Evolutionary conservation across 2,329 filamentous ascomycete species (phyloP), one percentile per base, ranked within the genome.

Genomic region (Erysiphe pulchra): DNA sequence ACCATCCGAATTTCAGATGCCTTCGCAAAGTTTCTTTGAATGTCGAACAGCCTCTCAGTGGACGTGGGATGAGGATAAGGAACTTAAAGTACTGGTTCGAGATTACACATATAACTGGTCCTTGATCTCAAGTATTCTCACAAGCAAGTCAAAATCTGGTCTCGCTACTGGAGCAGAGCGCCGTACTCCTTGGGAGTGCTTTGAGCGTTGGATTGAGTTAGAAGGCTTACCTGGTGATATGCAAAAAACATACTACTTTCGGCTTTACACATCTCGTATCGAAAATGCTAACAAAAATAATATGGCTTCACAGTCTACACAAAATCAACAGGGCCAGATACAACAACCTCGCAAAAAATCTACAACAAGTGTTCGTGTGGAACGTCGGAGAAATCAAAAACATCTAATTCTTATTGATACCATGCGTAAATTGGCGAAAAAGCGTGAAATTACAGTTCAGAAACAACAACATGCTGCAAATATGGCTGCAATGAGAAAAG

Each of bases 61-160:
- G 90, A 83, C 84, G 0, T 71, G 75, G 57, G 68, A 78, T 2
- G 90, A 98, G 58, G 90, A 98, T 53, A 86, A 95, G 54, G 84
- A 92, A 60, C 67, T 98, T 7, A 77, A 82, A 46, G 71, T 69
- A 41, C 68, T 92, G 37, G 90, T 94, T 16, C 80, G 84, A 53
- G 84, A 95, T 50, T 92, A 90, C 56, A 84, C 84, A 0, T 95
- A 94, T 65, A 98, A 98, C 55, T 98, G 90, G 90, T 92, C 85
- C 2, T 67, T 98, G 5, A 93, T 95, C 46, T 82, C 86, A 1
- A 81, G 74, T 53, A 77, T 87, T 48, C 65, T 95, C 45, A 70
- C 75, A 1, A 70, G 79, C 14, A 75, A 74, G 45, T 92, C 84
- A 0, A 60, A 76, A 14, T 92, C 84, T 0, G 59, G 76, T 13